These are phyloP conservation scores for Lanzia echinophila DNA, from an alignment of 2,329 filamentous ascomycete genomes.

Conservation along the genomic window DNA sequence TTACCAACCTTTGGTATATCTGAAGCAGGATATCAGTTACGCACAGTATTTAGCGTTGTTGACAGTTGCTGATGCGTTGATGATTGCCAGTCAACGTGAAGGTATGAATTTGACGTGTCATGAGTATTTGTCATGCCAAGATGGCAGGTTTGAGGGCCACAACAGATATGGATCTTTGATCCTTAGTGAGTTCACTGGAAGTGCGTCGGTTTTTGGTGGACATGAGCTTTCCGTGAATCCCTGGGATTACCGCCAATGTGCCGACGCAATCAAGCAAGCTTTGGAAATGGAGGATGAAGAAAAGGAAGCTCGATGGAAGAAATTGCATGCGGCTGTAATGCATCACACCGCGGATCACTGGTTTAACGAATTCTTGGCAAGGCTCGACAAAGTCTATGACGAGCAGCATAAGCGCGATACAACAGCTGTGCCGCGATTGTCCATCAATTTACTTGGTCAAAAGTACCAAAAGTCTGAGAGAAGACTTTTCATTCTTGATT, in stretches of 20 bases:
- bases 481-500: slow-evolving; percentile 84
- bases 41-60: slow-evolving; percentile 88
- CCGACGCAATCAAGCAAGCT: slow-evolving; percentile 76
- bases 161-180: slow-evolving; percentile 87
- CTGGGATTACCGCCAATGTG: slow-evolving; percentile 88
- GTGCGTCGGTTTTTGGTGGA: slow-evolving; percentile 74
- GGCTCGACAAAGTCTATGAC: slow-evolving; percentile 69
- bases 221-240: slow-evolving; percentile 84
- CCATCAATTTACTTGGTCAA: slow-evolving; percentile 54
- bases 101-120: slow-evolving; percentile 97
- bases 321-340: slow-evolving; percentile 66
- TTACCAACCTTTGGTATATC: slow-evolving; percentile 86
- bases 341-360: slow-evolving; percentile 80
- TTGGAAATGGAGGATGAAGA: slow-evolving; percentile 74
- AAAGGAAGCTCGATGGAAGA: slow-evolving; percentile 66
- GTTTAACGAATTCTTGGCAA: slow-evolving; percentile 68
- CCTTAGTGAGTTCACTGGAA: slow-evolving; percentile 91
- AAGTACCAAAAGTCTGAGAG: slow-evolving; percentile 60
- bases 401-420: slow-evolving; percentile 82
- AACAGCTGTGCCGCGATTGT: slow-evolving; percentile 79
- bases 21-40: slow-evolving; percentile 92
- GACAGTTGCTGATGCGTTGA: slow-evolving; percentile 81
- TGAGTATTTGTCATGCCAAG: slow-evolving; percentile 89
- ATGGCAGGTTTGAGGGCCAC: slow-evolving; percentile 60
- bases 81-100: slow-evolving; percentile 92